A percentile compares a stretch with the other conserved stretches of the same genome.
These are phyloP conservation scores for Blastobotrys apis DNA, from an alignment of 1,139 yeast species.

Conservation along the genomic window DNA sequence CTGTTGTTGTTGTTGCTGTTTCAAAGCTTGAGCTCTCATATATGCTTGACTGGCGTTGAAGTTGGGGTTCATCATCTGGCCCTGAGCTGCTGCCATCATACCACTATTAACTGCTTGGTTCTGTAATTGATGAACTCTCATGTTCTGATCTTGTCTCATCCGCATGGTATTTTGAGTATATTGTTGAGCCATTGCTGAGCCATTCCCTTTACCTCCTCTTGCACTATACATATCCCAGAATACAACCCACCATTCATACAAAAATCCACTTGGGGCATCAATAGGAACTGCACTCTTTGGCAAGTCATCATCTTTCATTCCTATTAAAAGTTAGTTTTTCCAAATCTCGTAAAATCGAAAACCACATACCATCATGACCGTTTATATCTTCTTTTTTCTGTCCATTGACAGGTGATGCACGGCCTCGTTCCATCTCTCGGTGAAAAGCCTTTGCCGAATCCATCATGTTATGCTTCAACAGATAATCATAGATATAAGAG, in stretches of 20 bases:
- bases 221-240: constrained; percentile 94
- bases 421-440: constrained; percentile 58
- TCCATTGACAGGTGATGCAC: constrained; percentile 16
- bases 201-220: constrained; percentile 54
- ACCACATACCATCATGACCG: constrained; percentile 36
- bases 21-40: constrained; percentile 13
- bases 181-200: constrained; percentile 60
- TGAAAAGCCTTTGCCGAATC: constrained; percentile 70
- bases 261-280: constrained; percentile 79
- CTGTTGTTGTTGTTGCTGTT: constrained; percentile 20
- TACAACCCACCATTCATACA: constrained; percentile 94
- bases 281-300: constrained; percentile 31
- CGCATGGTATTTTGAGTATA: constrained; percentile 60
- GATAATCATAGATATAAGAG: constrained; percentile 82
- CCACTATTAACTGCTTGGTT: constrained; percentile 25
- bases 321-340: background rate
- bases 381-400: constrained; percentile 44
- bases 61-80: constrained; percentile 23
- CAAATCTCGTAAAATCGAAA: background rate
- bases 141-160: constrained; percentile 48
- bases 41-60: constrained; percentile 8
- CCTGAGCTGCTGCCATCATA: constrained; percentile 18
- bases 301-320: constrained; percentile 19
- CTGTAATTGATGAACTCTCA: constrained; percentile 33
- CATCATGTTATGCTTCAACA: constrained; percentile 65